These are phyloP conservation scores for Barnettozyma populi DNA, from an alignment of 805 yeast genomes.

Conservation along the genomic window DNA sequence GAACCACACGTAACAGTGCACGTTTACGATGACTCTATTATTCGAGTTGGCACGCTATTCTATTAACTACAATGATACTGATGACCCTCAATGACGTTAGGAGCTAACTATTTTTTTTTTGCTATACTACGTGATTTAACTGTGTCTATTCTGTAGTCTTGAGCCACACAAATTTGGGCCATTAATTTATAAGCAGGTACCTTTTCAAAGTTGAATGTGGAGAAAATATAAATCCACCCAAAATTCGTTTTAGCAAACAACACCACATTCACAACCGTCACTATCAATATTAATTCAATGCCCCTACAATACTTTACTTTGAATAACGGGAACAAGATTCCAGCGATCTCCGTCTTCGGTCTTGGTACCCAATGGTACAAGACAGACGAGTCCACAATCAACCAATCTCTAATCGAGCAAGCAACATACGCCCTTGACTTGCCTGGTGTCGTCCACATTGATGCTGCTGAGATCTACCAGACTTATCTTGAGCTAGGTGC, in stretches of 20 bases:
- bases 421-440: constrained; percentile 29
- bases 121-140: too few species aligned
- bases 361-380: constrained; percentile 57
- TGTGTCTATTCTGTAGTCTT: too few species aligned
- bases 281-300: constrained; percentile 3
- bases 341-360: constrained; percentile 49
- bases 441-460: constrained; percentile 51
- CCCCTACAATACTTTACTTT: constrained; percentile 19
- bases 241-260: too few species aligned
- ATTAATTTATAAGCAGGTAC: too few species aligned
- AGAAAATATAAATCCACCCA: too few species aligned
- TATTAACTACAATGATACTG: too few species aligned
- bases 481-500: constrained; percentile 49
- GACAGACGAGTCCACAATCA: constrained; percentile 24
- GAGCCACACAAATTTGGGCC: too few species aligned
- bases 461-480: constrained; percentile 52
- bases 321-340: constrained; percentile 35
- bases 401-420: constrained; percentile 29
- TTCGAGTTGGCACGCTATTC: too few species aligned
- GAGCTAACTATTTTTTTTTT: too few species aligned
- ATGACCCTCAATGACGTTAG: too few species aligned
- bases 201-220: too few species aligned
- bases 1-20: not conserved
- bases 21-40: not conserved
- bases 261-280: too few species aligned